phyloP scores from a whole-genome alignment of 345 rosid species.

The Gossypium longicalyx region DNA sequence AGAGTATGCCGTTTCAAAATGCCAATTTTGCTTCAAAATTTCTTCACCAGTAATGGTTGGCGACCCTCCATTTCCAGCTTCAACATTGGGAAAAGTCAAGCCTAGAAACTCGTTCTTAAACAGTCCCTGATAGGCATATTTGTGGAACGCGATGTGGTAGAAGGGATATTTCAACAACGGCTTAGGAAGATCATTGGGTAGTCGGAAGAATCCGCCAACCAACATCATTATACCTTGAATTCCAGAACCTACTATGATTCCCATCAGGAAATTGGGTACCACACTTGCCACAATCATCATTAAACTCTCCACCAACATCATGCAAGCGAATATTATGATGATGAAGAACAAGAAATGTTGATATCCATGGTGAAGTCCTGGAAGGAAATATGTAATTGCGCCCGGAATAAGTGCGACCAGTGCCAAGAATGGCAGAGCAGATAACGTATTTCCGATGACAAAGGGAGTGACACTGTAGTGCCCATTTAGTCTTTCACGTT shows the following conservation, averaged over 20 bases:
- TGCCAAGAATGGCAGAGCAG: conserved; percentile 37
- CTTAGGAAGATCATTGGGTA: conserved; percentile 43
- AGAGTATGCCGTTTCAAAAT: conserved; percentile 42
- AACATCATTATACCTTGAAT: conserved; percentile 49
- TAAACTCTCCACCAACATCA: conserved; percentile 51
- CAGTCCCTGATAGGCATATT: conserved; percentile 45
- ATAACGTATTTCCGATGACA: conserved; percentile 40
- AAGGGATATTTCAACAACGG: conserved; percentile 46
- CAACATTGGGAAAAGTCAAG: conserved; percentile 17
- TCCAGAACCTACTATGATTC: conserved; percentile 48
- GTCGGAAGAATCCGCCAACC: conserved; percentile 45
- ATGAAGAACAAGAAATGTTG: conserved; percentile 35
- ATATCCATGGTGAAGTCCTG: conserved; percentile 34
- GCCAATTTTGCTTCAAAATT: conserved; percentile 36
- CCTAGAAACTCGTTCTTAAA: conserved; percentile 55
- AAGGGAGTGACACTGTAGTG: conserved; percentile 43
- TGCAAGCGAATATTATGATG: conserved; percentile 26
- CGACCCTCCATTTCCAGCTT: conserved; percentile 4
- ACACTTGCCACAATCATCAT: conserved; percentile 55
- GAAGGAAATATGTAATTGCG: conserved; percentile 30
- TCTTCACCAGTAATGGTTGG: conserved; percentile 20
- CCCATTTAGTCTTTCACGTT: conserved; percentile 53
- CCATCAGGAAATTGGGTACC: conserved; percentile 49
- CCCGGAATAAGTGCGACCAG: conserved; percentile 43
- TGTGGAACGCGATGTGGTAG: conserved; percentile 40